Evolutionary conservation across 75 land plant species (phyloP), one percentile per base, ranked within the genome.

Genomic region (Adiantum capillusveneris): DNA sequence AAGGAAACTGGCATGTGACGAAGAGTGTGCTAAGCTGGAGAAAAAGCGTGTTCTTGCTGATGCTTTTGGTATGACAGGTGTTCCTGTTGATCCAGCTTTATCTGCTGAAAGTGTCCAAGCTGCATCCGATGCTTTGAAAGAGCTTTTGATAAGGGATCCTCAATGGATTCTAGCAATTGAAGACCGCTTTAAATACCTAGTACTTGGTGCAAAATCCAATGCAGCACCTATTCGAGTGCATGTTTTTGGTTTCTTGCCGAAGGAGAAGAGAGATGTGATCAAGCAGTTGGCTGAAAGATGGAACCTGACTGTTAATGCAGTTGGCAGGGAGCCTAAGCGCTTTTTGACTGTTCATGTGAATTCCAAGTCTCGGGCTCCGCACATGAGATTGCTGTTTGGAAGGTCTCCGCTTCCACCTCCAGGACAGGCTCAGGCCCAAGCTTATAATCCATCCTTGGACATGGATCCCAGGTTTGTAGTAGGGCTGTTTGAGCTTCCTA

Each of bases 381-480:
- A 86, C 1, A 44, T 75, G 21, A 79, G 85, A 19, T 63, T 78
- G 0, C 52, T 86, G 11, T 71, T 86, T 11, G 17, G 57, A 11
- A 94, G 79, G 63, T 66, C 72, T 20, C 56, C 72, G 0, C 26
- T 60, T 45, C 69, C 73, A 5, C 29, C 74, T 19, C 73, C 49
- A 14, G 66, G 65, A 5, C 27, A 39, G 0, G 68, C 53, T 29
- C 69, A 65, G 66, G 77, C 81, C 20, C 83, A 79, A 5, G 45
- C 55, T 22, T 89, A 89, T 64, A 82, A 90, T 72, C 65, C 91
- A 25, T 44, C 60, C 29, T 66, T 95, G 7, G 99, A 95, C 56
- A 86, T 95, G 96, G 99, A 95, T 65, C 99, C 99, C 14, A 76
- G 91, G 68, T 88, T 84, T 29, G 96, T 95, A 25, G 84, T 95